Percentiles rank a stretch among this genome's conserved stretches.
phyloP scores from a whole-genome alignment of 2,329 filamentous ascomycete genomes.

The Venturia oleaginea region DNA sequence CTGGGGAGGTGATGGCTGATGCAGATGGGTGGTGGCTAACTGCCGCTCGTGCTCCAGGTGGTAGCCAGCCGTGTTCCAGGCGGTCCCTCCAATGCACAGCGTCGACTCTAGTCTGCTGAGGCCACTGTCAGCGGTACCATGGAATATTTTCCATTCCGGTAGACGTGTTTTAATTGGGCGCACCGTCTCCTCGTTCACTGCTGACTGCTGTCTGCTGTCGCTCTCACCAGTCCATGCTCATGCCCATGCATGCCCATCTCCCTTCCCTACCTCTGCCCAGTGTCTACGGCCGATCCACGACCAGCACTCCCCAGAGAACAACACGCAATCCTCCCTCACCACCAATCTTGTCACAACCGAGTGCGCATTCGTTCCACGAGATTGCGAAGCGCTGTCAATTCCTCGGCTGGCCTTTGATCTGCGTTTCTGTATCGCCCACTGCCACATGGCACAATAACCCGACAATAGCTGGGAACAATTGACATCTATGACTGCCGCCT shows the following conservation, averaged over 20 bases:
- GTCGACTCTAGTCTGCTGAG: not conserved
- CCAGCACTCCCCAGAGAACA: not conserved
- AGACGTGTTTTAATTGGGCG: not conserved
- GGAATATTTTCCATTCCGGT: not conserved
- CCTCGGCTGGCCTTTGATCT: not conserved
- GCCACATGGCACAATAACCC: not conserved
- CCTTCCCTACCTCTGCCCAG: not conserved
- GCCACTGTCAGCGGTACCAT: not conserved
- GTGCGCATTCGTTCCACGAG: not conserved
- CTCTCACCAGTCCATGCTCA: not conserved
- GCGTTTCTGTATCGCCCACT: not conserved
- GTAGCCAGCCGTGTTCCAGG: not conserved
- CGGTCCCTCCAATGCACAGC: not conserved
- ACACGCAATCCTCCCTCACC: not conserved
- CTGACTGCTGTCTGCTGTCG: not conserved
- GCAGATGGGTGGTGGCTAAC: no score
- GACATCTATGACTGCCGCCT: not conserved
- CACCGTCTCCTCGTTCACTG: not conserved
- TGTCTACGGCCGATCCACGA: not conserved
- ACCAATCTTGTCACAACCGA: not conserved
- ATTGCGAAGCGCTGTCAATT: not conserved
- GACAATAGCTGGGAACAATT: not conserved
- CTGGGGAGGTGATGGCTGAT: no score
- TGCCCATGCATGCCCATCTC: not conserved
- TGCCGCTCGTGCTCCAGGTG: no score